Percentiles rank a stretch among this genome's conserved stretches.
phyloP scores from a whole-genome alignment of 106 monocot genomes.

The Vanilla planifolia region DNA sequence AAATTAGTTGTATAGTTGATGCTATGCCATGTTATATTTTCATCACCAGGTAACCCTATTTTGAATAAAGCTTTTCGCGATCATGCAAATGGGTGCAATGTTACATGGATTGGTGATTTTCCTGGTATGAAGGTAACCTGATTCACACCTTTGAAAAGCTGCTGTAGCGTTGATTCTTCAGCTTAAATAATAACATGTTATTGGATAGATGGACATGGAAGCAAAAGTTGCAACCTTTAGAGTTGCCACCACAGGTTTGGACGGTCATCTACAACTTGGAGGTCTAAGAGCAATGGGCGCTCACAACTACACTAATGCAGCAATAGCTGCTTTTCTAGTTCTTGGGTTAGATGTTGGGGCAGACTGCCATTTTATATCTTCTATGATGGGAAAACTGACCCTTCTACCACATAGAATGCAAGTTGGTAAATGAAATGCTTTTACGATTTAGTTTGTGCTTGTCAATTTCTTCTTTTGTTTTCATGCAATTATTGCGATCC shows the following conservation, averaged over 20 bases:
- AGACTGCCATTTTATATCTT: conserved; percentile 17
- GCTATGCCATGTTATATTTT: neutral
- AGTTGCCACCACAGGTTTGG: conserved; percentile 6
- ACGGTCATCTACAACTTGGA: conserved; percentile 17
- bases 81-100: conserved; percentile 22
- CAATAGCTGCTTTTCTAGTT: conserved; percentile 38
- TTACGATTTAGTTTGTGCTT: no score
- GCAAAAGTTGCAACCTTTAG: conserved; percentile 21
- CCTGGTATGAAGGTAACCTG: conserved; percentile 44
- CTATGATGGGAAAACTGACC: conserved; percentile 14
- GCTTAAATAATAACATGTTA: neutral
- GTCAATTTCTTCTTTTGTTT: no score
- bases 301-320: conserved; percentile 41
- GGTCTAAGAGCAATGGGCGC: conserved; percentile 32
- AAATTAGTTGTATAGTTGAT: conserved; percentile 1
- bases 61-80: conserved; percentile 29
- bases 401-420: conserved; percentile 44
- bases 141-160: neutral
- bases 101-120: conserved; percentile 36
- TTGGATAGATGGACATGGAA: conserved; percentile 20
- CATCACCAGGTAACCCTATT: conserved; percentile 34
- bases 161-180: neutral
- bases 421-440: conserved; percentile 47
- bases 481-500: no score
- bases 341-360: conserved; percentile 37